Conservation (phyloP, 768 basidiomycete species). For the Multifurca ochricompacta region DNA sequence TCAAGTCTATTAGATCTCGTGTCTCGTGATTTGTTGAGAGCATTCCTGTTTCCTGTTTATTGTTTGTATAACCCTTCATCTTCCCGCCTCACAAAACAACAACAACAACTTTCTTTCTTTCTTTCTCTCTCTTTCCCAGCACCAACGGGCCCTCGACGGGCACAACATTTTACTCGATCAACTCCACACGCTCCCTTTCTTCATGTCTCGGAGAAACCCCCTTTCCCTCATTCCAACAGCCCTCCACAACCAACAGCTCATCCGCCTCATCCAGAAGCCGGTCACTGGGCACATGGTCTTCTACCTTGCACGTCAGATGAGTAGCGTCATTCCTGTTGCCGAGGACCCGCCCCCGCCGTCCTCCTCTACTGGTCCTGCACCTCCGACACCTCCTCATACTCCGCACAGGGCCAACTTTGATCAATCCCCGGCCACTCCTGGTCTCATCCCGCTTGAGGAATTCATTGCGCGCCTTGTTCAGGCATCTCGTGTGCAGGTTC, state of each 20-base stretch:
- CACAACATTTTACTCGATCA: slow-evolving; percentile 28
- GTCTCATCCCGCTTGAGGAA: slow-evolving; percentile 61
- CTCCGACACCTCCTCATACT: slow-evolving; percentile 67
- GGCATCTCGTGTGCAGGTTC: slow-evolving; percentile 80
- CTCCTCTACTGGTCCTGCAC: slow-evolving; percentile 28
- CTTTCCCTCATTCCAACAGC: slow-evolving; percentile 74
- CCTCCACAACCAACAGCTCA: slow-evolving; percentile 72
- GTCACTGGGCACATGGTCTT: slow-evolving; percentile 82
- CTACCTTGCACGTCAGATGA: slow-evolving; percentile 73
- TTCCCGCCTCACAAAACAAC: slow-evolving; percentile 8
- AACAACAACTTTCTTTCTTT: no score
- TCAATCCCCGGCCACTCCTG: slow-evolving; percentile 27
- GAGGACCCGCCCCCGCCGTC: slow-evolving; percentile 33
- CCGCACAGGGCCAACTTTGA: slow-evolving; percentile 39
- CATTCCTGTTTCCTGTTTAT: slow-evolving; percentile 11
- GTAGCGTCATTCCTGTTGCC: slow-evolving; percentile 65
- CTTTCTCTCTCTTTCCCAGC: slow-evolving; percentile 23
- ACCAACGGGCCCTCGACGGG: slow-evolving; percentile 31
- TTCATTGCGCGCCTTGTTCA: slow-evolving; percentile 81
- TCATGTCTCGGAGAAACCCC: slow-evolving; percentile 47
- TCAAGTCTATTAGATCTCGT: slow-evolving; percentile 3
- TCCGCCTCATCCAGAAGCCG: slow-evolving; percentile 67
- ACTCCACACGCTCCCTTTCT: slow-evolving; percentile 32
- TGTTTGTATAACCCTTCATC: slow-evolving; percentile 5
- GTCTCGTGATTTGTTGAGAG: slow-evolving; percentile 13